Percentiles rank a stretch among this genome's conserved stretches.
phyloP scores from a whole-genome alignment of 768 basidiomycete genomes.

The Termitomyces sp. region DNA sequence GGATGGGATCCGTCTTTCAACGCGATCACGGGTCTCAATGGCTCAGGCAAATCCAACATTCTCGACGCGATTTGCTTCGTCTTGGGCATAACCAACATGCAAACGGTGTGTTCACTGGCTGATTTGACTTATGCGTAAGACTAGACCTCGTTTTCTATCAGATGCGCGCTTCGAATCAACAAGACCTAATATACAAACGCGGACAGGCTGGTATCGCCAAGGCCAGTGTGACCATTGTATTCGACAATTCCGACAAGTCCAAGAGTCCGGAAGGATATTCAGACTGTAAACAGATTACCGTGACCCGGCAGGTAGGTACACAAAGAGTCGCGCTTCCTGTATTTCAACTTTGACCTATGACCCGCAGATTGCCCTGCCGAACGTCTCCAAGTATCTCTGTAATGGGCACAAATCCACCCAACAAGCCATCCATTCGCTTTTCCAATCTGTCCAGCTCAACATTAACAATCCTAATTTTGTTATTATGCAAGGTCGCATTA shows the following conservation, averaged over 20 bases:
- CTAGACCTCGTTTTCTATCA: slow-evolving; percentile 22
- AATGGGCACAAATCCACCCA: slow-evolving; percentile 94
- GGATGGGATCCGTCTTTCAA: slow-evolving; percentile 99
- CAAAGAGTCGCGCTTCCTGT: not conserved
- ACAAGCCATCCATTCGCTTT: slow-evolving; percentile 79
- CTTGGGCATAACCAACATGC: slow-evolving; percentile 94
- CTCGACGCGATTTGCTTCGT: slow-evolving; percentile 99
- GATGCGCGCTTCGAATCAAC: slow-evolving; percentile 94
- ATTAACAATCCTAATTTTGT: slow-evolving; percentile 99
- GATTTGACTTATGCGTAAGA: too few relatives aligned
- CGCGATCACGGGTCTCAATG: slow-evolving; percentile 94
- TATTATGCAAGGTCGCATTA: slow-evolving; percentile 99
- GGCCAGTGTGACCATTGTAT: slow-evolving; percentile 97
- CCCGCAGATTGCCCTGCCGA: slow-evolving; percentile 82
- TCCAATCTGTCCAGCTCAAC: slow-evolving; percentile 96
- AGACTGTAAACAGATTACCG: slow-evolving; percentile 83
- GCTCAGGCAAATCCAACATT: slow-evolving; percentile 98
- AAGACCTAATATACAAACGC: slow-evolving; percentile 98
- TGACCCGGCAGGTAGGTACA: slow-evolving; percentile 91
- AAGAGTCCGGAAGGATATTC: slow-evolving; percentile 83
- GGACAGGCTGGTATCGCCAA: slow-evolving; percentile 96
- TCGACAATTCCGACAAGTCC: slow-evolving; percentile 89
- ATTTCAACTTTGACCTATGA: not conserved
- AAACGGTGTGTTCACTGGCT: slow-evolving; percentile 48
- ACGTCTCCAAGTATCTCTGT: slow-evolving; percentile 88